These are phyloP conservation scores for Hypoxylon sp. DNA, from an alignment of 2,329 filamentous ascomycete species.

Conservation along the genomic window DNA sequence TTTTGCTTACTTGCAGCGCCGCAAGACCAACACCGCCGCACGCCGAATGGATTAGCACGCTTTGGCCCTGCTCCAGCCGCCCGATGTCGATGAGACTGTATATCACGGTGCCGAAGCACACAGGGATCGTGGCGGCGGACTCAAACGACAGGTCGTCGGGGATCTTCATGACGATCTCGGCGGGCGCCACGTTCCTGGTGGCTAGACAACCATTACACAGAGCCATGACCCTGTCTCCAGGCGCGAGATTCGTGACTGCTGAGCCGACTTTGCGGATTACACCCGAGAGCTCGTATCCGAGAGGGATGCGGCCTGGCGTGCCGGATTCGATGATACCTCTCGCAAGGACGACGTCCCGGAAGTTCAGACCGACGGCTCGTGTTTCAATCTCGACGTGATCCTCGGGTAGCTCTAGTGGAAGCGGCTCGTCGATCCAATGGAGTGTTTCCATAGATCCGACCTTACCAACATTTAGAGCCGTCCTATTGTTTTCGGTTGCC, in stretches of 20 bases:
- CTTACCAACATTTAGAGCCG: conserved; percentile 37
- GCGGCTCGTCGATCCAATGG: conserved; percentile 42
- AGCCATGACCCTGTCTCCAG: conserved; percentile 42
- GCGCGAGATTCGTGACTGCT: conserved; percentile 27
- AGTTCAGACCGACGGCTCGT: conserved; percentile 43
- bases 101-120: conserved; percentile 44
- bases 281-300: conserved; percentile 40
- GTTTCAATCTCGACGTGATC: conserved; percentile 42
- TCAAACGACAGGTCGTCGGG: conserved; percentile 40
- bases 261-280: conserved; percentile 35
- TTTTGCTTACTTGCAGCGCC: conserved; percentile 42
- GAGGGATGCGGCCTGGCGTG: conserved; percentile 46
- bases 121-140: conserved; percentile 40
- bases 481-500: conserved; percentile 32
- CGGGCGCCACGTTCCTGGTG: conserved; percentile 32
- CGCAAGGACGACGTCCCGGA: conserved; percentile 42
- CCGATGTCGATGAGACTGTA: conserved; percentile 42
- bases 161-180: conserved; percentile 37
- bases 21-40: conserved; percentile 48
- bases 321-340: conserved; percentile 35
- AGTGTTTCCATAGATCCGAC: conserved; percentile 42
- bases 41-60: conserved; percentile 45
- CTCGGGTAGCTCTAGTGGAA: conserved; percentile 6
- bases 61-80: conserved; percentile 35
- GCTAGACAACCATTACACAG: conserved; percentile 38